Evolutionary conservation across 805 yeast species (phyloP), one percentile per base, ranked within the genome.

Genomic region (Candida maltosa): DNA sequence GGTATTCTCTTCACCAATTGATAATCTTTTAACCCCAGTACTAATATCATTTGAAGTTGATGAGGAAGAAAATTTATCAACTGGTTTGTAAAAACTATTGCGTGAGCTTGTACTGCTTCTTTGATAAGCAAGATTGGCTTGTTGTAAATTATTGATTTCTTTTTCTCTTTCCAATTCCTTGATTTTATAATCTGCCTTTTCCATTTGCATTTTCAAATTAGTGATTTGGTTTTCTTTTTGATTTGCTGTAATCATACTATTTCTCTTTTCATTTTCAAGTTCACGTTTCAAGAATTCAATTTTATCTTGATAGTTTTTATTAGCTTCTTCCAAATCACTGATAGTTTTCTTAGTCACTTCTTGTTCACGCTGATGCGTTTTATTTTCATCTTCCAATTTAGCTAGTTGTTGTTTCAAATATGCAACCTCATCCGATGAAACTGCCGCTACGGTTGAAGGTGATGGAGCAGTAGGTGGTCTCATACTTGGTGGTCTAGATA

Each of bases 181-280:
- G 9, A 76, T 67, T 45, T 70, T 71, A n/a, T 69, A 54, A 34
- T 71, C 74, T 4, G 80, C 66, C 29, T 66, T 70, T 29, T 81
- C 87, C 31, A 80, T 54, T 48, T 86, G 93, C 31, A 78, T 72
- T 27, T 65, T 73, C 16, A 78, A 59, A 29, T 93, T 61, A 28
- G 71, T 64, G 6, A 85, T 55, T 51, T 81, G 87, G 0, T 86
- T 76, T 32, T 85, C 93, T 44, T 77, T 79, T 21, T 85, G 79
- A 52, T 82, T 82, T 16, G 76, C 52, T 14, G 73, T 78, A n/a
- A 65, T 41, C 35, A 63, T 41, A 30, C 46, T 32, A 46, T 61
- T 39, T 41, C 54, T 37, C 30, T 40, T 20, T 39, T 42, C 33
- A 23, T 23, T 30, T 14, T 73, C 78, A 10, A 65, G 40, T 37